phyloP scores from a whole-genome alignment of 495 filamentous ascomycete genomes.

The Podospora pseudoanserina region DNA sequence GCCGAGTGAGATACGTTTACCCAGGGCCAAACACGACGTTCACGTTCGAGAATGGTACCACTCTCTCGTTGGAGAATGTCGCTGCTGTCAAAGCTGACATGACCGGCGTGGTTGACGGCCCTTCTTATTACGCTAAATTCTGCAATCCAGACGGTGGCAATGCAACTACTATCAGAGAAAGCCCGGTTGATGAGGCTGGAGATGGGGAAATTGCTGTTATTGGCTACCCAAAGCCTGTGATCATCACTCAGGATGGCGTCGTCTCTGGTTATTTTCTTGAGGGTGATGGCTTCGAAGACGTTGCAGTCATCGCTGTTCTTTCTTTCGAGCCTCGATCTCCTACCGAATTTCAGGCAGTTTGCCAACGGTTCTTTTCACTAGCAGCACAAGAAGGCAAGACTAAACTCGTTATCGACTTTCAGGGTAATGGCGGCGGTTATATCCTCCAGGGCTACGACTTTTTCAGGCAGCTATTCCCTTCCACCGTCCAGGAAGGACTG shows the following conservation, averaged over 20 bases:
- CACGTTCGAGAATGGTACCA: conserved; percentile 25
- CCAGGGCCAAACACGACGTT: conserved; percentile 26
- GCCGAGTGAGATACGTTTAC: conserved; percentile 17
- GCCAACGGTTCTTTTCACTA: conserved; percentile 37
- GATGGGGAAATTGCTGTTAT: conserved; percentile 17
- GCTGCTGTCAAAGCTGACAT: conserved; percentile 21
- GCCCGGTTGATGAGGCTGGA: not conserved
- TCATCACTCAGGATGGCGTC: conserved; percentile 38
- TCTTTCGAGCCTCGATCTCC: conserved; percentile 19
- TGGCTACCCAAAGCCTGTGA: conserved; percentile 51
- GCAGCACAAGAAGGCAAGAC: conserved; percentile 40
- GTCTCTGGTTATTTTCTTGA: conserved; percentile 51
- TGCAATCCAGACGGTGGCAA: conserved; percentile 21
- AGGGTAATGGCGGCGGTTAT: conserved; percentile 49
- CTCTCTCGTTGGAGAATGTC: conserved; percentile 16
- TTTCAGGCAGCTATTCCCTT: conserved; percentile 33
- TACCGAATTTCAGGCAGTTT: conserved; percentile 39
- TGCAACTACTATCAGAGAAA: conserved; percentile 1
- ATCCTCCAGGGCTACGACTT: conserved; percentile 46
- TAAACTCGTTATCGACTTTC: conserved; percentile 53
- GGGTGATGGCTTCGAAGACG: conserved; percentile 36
- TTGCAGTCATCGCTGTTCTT: conserved; percentile 34
- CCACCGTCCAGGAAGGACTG: conserved; percentile 22
- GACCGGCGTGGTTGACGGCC: conserved; percentile 14
- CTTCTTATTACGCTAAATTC: conserved; percentile 20